A percentile compares a stretch with the other conserved stretches of the same genome.
Conservation (phyloP, 306 rosid species). For the Calophaca sinica region DNA sequence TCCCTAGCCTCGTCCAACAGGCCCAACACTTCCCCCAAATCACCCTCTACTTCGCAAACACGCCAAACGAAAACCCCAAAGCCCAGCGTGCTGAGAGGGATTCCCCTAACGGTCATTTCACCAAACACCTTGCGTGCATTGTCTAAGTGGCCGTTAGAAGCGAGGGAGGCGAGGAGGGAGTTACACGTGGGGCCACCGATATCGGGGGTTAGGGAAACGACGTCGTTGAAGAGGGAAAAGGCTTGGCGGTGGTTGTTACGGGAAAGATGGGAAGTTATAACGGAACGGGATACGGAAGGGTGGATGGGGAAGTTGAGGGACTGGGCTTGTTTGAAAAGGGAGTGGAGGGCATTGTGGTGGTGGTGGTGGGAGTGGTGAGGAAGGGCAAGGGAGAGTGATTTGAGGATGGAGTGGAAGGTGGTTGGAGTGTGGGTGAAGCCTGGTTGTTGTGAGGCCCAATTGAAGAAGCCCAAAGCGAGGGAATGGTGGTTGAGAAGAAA, state of each 20-base stretch:
- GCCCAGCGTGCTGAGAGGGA: constrained; percentile 69
- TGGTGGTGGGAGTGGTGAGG: constrained; percentile 44
- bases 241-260: constrained; percentile 64
- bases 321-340: constrained; percentile 69
- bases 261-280: constrained; percentile 59
- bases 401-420: constrained; percentile 75
- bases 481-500: constrained; percentile 79
- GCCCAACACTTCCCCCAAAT: constrained; percentile 51
- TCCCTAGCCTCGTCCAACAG: constrained; percentile 62
- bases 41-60: constrained; percentile 55
- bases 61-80: constrained; percentile 82
- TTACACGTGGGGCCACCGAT: constrained; percentile 68
- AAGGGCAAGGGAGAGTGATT: constrained; percentile 55
- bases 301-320: constrained; percentile 56
- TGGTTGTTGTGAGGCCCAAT: constrained; percentile 94
- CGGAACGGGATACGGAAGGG: constrained; percentile 62
- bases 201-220: constrained; percentile 27
- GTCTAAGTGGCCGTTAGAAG: constrained; percentile 63
- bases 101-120: constrained; percentile 62
- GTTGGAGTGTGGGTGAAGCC: constrained; percentile 65
- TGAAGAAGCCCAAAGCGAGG: constrained; percentile 91
- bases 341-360: constrained; percentile 68
- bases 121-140: constrained; percentile 67
- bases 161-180: constrained; percentile 73
- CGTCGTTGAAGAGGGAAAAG: constrained; percentile 54